phyloP scores from a whole-genome alignment of 306 rosid genomes.

The Leucaena leucocephala region DNA sequence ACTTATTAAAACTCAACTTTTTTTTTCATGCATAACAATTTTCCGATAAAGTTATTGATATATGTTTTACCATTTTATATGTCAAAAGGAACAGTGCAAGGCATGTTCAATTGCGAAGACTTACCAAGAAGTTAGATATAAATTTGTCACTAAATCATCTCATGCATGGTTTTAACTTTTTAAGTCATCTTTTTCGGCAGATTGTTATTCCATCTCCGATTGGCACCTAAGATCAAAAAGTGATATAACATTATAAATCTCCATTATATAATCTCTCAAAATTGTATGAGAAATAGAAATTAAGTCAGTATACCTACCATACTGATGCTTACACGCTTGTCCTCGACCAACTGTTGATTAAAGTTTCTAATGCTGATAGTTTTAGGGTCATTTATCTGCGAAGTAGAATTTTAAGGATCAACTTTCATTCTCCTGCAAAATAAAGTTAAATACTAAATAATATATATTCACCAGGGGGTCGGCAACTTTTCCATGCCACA shows the following conservation, averaged over 20 bases:
- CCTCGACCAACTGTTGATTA: slow-evolving; percentile 61
- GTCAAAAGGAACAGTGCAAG: slow-evolving; percentile 12
- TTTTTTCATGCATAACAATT: too few species aligned
- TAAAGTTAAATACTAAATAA: slow-evolving; percentile 5
- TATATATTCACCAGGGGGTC: slow-evolving; percentile 65
- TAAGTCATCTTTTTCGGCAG: slow-evolving; percentile 58
- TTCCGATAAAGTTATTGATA: too few species aligned
- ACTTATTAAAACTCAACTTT: too few species aligned
- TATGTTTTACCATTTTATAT: not conserved
- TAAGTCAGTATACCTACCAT: slow-evolving; percentile 58
- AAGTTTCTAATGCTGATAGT: slow-evolving; percentile 81
- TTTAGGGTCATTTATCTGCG: slow-evolving; percentile 75
- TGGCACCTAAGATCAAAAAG: slow-evolving; percentile 66
- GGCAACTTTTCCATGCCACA: slow-evolving; percentile 97
- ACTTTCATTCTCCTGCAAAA: slow-evolving; percentile 28
- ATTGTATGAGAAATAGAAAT: slow-evolving; percentile 21
- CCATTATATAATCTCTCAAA: not conserved
- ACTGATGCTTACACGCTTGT: slow-evolving; percentile 78
- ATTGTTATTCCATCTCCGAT: slow-evolving; percentile 97
- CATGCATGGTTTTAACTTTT: not conserved
- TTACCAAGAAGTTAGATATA: not conserved
- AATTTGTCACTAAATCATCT: slow-evolving; percentile 31
- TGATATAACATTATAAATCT: slow-evolving; percentile 20
- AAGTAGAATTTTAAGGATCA: slow-evolving; percentile 24
- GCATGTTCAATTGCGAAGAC: slow-evolving; percentile 10